Conservation (phyloP, 31 red algal genomes). For the Asparagopsis taxiformis region DNA sequence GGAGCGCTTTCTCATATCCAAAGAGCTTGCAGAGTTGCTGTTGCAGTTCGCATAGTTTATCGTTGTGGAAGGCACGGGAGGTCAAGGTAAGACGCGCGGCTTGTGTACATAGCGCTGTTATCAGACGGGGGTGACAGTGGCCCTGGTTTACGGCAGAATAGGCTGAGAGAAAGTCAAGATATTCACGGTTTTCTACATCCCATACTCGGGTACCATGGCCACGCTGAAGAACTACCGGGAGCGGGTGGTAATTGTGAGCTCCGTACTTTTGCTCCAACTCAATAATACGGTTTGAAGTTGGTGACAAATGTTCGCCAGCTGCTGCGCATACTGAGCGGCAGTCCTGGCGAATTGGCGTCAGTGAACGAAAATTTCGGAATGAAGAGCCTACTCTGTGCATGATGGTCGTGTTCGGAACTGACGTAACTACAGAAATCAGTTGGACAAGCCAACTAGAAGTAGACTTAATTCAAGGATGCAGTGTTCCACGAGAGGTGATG, state of each 20-base stretch:
- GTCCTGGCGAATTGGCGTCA: neutral
- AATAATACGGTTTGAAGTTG: constrained; percentile 30
- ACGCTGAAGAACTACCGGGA: constrained; percentile 89
- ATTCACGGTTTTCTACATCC: constrained; percentile 89
- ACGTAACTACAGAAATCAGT: too few relatives aligned
- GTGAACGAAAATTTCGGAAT: neutral
- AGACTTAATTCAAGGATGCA: too few relatives aligned
- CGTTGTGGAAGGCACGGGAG: constrained; percentile 98
- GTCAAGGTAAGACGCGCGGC: constrained; percentile 87
- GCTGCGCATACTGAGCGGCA: neutral
- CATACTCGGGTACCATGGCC: constrained; percentile 85
- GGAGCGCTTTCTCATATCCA: constrained; percentile 84
- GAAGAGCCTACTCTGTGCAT: too few relatives aligned
- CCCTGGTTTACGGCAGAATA: constrained; percentile 99
- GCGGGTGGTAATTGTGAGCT: constrained; percentile 94
- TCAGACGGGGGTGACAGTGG: constrained; percentile 94
- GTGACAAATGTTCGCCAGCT: constrained; percentile 12
- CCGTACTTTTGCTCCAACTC: constrained; percentile 76
- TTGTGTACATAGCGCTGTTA: constrained; percentile 80
- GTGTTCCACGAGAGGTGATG: too few relatives aligned
- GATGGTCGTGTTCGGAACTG: too few relatives aligned
- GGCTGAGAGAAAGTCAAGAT: constrained; percentile 91
- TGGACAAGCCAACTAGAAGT: too few relatives aligned
- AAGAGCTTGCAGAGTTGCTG: constrained; percentile 68
- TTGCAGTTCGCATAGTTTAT: constrained; percentile 78